A percentile compares a stretch with the other conserved stretches of the same genome.
Conservation (phyloP, 208 protist species). For the Leptomonas seymouri region DNA sequence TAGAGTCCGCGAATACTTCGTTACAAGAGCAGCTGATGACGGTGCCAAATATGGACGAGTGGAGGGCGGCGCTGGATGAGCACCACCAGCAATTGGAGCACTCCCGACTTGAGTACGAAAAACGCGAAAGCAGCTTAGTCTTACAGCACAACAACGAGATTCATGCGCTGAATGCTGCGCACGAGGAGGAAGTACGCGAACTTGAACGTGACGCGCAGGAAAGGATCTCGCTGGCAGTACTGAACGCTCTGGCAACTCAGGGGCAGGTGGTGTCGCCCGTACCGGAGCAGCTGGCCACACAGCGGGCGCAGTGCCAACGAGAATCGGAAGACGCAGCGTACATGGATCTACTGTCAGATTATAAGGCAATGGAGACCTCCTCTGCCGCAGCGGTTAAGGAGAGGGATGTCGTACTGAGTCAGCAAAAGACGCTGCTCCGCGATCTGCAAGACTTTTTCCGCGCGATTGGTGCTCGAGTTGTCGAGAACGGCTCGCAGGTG, state of each 20-base stretch:
- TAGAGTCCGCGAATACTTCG: conserved; percentile 22
- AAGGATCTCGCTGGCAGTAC: conserved; percentile 26
- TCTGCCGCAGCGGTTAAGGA: conserved; percentile 36
- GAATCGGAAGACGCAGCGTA: conserved; percentile 48
- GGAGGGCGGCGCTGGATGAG: conserved; percentile 50
- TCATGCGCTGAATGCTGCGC: conserved; percentile 43
- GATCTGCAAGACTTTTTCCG: conserved; percentile 26
- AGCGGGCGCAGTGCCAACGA: background rate
- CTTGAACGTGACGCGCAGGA: conserved; percentile 50
- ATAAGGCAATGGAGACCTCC: conserved; percentile 39
- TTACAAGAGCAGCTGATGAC: conserved; percentile 30
- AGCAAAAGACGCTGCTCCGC: conserved; percentile 30
- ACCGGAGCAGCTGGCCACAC: background rate
- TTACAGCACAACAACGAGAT: conserved; percentile 73
- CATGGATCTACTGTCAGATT: conserved; percentile 54
- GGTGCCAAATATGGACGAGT: conserved; percentile 69
- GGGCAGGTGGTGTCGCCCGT: background rate
- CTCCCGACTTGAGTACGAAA: conserved; percentile 49
- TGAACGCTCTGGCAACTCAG: conserved; percentile 19
- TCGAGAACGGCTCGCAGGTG: background rate
- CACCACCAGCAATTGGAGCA: conserved; percentile 50
- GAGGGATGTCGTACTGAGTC: conserved; percentile 30
- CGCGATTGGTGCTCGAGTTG: background rate
- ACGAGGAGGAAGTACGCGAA: conserved; percentile 57
- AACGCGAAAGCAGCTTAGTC: conserved; percentile 53